phyloP scores from a whole-genome alignment of 768 basidiomycete genomes.

The Suillus cothurnatus region DNA sequence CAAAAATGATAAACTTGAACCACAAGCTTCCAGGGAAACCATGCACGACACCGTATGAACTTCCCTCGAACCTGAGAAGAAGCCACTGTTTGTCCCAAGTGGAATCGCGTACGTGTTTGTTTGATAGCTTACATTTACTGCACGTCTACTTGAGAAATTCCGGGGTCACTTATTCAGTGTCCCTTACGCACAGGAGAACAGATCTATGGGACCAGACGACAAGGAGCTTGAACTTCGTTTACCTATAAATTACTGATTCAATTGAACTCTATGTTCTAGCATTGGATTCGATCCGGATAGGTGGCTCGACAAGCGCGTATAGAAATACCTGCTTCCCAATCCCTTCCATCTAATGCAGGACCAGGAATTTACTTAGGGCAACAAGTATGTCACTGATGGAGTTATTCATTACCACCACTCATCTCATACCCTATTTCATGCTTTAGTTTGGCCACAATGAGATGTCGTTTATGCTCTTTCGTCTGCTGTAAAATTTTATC shows the following conservation, averaged over 20 bases:
- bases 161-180: conserved; percentile 28
- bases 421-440: conserved; percentile 15
- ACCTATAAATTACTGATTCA: background rate
- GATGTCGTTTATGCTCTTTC: conserved; percentile 33
- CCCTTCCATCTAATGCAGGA: conserved; percentile 45
- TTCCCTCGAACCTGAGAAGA: conserved; percentile 20
- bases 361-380: conserved; percentile 39
- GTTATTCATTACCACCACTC: conserved; percentile 13
- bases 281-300: conserved; percentile 41
- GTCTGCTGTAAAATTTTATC: conserved; percentile 29
- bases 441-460: conserved; percentile 36
- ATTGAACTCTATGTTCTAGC: conserved; percentile 11
- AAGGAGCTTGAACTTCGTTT: background rate
- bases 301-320: conserved; percentile 41
- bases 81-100: conserved; percentile 33
- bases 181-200: conserved; percentile 37
- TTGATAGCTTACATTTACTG: background rate
- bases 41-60: conserved; percentile 27
- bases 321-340: conserved; percentile 37
- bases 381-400: conserved; percentile 23
- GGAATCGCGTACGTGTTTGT: conserved; percentile 18
- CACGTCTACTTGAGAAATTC: background rate
- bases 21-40: conserved; percentile 18
- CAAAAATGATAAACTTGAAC: background rate
- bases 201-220: conserved; percentile 41